These are phyloP conservation scores for Leishmania martiniquensis DNA, from an alignment of 208 protist genomes.

Conservation along the genomic window DNA sequence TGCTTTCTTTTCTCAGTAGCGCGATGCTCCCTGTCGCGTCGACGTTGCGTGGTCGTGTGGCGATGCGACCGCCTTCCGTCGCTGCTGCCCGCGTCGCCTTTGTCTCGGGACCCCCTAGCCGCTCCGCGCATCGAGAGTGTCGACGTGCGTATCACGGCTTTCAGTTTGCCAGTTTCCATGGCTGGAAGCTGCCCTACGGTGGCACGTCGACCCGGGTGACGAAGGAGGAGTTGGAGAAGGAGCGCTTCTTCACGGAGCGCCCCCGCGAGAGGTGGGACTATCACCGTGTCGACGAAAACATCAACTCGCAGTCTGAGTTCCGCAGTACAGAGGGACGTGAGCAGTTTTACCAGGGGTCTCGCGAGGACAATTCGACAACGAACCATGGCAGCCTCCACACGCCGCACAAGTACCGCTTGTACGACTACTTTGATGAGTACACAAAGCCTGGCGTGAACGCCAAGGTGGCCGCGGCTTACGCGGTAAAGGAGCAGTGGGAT, in stretches of 20 bases:
- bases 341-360: constrained; percentile 72
- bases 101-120: background rate
- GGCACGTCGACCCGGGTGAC: constrained; percentile 51
- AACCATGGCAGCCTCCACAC: constrained; percentile 76
- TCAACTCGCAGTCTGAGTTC: constrained; percentile 86
- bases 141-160: constrained; percentile 69
- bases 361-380: constrained; percentile 79
- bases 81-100: background rate
- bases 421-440: constrained; percentile 93
- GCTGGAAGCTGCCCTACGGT: constrained; percentile 80
- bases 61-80: background rate
- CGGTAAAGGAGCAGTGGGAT: constrained; percentile 91
- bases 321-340: constrained; percentile 65
- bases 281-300: constrained; percentile 88
- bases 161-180: constrained; percentile 77
- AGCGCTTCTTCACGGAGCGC: constrained; percentile 69
- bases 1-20: background rate
- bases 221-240: constrained; percentile 75
- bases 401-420: constrained; percentile 80
- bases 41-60: background rate
- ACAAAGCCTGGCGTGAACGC: constrained; percentile 80
- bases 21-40: constrained; percentile 1
- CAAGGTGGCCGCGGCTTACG: constrained; percentile 76
- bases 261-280: constrained; percentile 86
- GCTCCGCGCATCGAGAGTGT: background rate